phyloP scores from a whole-genome alignment of 2,329 filamentous ascomycete genomes.

The Ramichloridium luteum region DNA sequence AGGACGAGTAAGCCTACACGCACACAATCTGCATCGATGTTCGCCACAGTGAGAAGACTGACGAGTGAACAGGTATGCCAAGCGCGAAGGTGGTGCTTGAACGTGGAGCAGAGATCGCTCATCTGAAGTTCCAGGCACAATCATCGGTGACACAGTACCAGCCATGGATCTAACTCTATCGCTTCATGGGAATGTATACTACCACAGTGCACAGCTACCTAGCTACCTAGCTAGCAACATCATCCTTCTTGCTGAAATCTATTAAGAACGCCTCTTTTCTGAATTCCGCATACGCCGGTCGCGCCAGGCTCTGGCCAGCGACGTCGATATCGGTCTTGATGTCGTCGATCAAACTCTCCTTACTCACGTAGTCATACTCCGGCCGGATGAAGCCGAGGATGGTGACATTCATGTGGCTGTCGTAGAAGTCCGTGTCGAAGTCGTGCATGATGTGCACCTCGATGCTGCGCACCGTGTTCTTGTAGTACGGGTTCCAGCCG shows the following conservation, averaged over 20 bases:
- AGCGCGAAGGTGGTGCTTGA: slow-evolving; percentile 23
- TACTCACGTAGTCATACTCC: slow-evolving; percentile 74
- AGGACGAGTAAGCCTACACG: slow-evolving; percentile 17
- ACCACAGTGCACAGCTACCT: background rate
- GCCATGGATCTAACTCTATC: too few species aligned
- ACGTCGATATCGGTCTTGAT: slow-evolving; percentile 84
- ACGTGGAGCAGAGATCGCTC: background rate
- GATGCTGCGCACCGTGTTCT: slow-evolving; percentile 73
- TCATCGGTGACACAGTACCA: too few species aligned
- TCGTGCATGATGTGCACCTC: slow-evolving; percentile 53
- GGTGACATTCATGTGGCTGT: slow-evolving; percentile 61
- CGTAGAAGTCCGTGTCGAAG: slow-evolving; percentile 77
- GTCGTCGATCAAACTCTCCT: slow-evolving; percentile 76
- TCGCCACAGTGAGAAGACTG: too few species aligned
- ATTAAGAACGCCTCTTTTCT: slow-evolving; percentile 34
- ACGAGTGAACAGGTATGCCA: slow-evolving; percentile 17
- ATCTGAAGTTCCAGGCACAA: too few species aligned
- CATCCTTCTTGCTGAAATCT: slow-evolving; percentile 22
- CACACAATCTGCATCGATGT: too few species aligned
- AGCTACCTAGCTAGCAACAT: slow-evolving; percentile 19
- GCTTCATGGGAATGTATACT: background rate
- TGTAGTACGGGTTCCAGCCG: slow-evolving; percentile 96
- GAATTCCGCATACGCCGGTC: slow-evolving; percentile 48
- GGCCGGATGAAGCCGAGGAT: slow-evolving; percentile 80
- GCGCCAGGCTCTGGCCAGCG: slow-evolving; percentile 56